Conservation (phyloP, 2,329 filamentous ascomycete genomes). For the Trichoderma simmonsii region DNA sequence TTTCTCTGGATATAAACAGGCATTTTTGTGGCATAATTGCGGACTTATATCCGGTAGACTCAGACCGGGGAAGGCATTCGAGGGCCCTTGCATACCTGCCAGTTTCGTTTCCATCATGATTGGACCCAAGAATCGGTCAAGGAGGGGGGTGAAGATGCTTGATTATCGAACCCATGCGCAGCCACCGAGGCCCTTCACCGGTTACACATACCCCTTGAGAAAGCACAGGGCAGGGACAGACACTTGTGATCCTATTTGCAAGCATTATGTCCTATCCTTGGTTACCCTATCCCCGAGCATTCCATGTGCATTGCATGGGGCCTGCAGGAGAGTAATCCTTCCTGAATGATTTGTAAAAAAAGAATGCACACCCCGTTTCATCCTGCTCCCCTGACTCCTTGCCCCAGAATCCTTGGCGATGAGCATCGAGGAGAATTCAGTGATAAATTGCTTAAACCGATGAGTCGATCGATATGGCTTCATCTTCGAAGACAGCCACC, state of each 20-base stretch:
- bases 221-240: not conserved
- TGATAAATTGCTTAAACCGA: not conserved
- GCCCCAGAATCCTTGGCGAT: not conserved
- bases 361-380: not conserved
- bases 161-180: not conserved
- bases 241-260: not conserved
- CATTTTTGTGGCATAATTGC: not conserved
- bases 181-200: not conserved
- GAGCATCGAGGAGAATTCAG: not conserved
- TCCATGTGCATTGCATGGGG: not conserved
- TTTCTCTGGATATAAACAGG: not conserved
- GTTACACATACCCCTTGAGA: not conserved
- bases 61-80: not conserved
- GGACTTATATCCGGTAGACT: not conserved
- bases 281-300: not conserved
- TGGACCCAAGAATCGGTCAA: not conserved
- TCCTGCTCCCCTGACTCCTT: not conserved
- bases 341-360: not conserved
- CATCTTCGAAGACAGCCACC: not conserved
- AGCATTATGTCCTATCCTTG: not conserved
- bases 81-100: not conserved
- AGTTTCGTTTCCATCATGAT: not conserved
- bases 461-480: conserved; percentile 3
- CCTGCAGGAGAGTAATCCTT: not conserved
- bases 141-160: not conserved